phyloP scores from a whole-genome alignment of 495 filamentous ascomycete genomes.

The Penicillium antarcticum region DNA sequence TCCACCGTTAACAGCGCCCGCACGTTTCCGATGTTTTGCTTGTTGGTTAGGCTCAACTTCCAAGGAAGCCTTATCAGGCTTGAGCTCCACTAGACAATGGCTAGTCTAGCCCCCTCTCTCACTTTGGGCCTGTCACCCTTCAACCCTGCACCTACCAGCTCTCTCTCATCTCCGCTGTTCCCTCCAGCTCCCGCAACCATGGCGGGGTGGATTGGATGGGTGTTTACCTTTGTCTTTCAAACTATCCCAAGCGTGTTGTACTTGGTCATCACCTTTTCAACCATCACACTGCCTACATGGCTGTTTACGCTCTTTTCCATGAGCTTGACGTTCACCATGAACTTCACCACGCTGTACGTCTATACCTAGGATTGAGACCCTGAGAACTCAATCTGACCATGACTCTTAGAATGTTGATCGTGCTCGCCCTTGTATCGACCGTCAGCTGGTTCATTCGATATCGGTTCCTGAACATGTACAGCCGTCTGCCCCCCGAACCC shows the following conservation, averaged over 20 bases:
- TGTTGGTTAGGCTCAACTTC: slow-evolving; percentile 5
- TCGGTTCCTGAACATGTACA: slow-evolving; percentile 92
- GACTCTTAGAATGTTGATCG: slow-evolving; percentile 65
- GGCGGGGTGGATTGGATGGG: slow-evolving; percentile 43
- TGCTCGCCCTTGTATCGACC: slow-evolving; percentile 70
- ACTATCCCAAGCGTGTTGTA: slow-evolving; percentile 72
- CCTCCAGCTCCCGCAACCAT: slow-evolving; percentile 37
- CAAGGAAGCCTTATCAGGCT: too few species aligned
- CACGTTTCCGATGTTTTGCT: slow-evolving; percentile 21
- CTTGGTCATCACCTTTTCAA: slow-evolving; percentile 79
- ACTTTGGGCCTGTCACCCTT: slow-evolving; percentile 21
- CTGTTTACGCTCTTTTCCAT: slow-evolving; percentile 95
- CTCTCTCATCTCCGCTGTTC: slow-evolving; percentile 25
- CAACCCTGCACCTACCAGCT: slow-evolving; percentile 15
- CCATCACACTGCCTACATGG: slow-evolving; percentile 84
- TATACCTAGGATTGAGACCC: neutral
- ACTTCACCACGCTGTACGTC: slow-evolving; percentile 85
- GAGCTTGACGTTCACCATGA: slow-evolving; percentile 95
- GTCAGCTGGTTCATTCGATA: slow-evolving; percentile 93
- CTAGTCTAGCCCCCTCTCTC: slow-evolving; percentile 21
- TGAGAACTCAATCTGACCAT: slow-evolving; percentile 1
- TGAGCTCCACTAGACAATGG: slow-evolving; percentile 5
- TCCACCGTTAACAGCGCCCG: slow-evolving; percentile 19
- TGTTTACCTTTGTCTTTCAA: slow-evolving; percentile 42
- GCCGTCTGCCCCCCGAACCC: slow-evolving; percentile 85